Evolutionary conservation across 169 alveolate genomes (phyloP).

Genomic region (Pseudocohnilembus persalinus): DNA sequence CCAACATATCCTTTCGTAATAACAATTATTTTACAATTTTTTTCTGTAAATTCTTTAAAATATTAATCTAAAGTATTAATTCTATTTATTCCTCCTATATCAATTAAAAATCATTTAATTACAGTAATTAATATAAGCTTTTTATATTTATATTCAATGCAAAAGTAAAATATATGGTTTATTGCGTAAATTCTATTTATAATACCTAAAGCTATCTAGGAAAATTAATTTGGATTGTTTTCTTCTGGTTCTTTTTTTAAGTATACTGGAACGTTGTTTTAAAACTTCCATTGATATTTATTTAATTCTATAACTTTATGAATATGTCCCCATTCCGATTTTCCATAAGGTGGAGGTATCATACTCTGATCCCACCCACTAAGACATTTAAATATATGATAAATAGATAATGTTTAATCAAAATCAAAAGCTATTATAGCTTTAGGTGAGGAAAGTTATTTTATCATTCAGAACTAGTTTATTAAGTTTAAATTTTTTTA

Average conservation of each 20-base stretch:
- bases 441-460: too few relatives aligned
- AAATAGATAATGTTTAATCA: not conserved
- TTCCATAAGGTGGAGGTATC: not conserved
- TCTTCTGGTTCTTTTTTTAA: not conserved
- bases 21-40: not conserved
- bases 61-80: too few relatives aligned
- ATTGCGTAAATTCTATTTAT: too few relatives aligned
- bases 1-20: not conserved
- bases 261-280: not conserved
- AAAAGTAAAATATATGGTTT: too few relatives aligned
- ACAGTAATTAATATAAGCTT: too few relatives aligned
- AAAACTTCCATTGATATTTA: not conserved
- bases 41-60: not conserved
- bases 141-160: too few relatives aligned
- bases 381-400: not conserved
- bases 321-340: not conserved
- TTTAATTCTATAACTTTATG: too few relatives aligned
- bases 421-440: not conserved
- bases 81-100: not conserved
- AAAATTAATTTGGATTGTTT: too few relatives aligned
- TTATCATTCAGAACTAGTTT: too few relatives aligned
- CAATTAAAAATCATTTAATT: too few relatives aligned
- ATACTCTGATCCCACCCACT: not conserved
- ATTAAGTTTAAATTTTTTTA: too few relatives aligned
- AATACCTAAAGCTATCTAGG: not conserved